phyloP scores from a whole-genome alignment of 345 rosid genomes.

The Toxicodendron radicans region DNA sequence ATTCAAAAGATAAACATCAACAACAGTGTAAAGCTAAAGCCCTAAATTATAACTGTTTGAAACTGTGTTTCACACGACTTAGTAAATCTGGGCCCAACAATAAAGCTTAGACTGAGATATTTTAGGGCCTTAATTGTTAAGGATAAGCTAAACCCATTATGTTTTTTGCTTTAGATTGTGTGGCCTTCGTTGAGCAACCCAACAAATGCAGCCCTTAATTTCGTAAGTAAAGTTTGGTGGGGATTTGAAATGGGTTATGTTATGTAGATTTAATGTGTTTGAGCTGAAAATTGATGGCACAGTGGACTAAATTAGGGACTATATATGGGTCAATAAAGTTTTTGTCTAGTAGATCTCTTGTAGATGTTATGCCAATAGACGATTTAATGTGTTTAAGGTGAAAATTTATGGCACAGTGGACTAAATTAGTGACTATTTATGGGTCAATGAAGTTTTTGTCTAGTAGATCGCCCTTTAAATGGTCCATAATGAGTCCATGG shows the following conservation, averaged over 20 bases:
- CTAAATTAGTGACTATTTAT: not conserved
- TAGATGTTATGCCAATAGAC: not conserved
- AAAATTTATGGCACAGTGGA: not conserved
- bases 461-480: not conserved
- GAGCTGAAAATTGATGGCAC: not conserved
- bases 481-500: not conserved
- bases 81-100: no score
- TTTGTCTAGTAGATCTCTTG: not conserved
- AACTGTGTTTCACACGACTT: not conserved
- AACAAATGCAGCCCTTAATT: not conserved
- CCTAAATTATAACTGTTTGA: not conserved
- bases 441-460: not conserved
- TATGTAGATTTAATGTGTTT: not conserved
- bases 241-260: no score
- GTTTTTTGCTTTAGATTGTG: not conserved
- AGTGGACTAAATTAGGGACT: not conserved
- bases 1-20: not conserved
- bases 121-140: not conserved
- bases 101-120: not conserved
- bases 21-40: not conserved
- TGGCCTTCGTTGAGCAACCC: slow-evolving; percentile 5
- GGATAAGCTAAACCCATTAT: not conserved
- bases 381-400: not conserved
- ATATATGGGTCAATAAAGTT: not conserved
- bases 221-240: not conserved